Percentiles rank a stretch among this genome's conserved stretches.
Conservation (phyloP, 2,329 filamentous ascomycete genomes). For the Fusarium scirpi region DNA sequence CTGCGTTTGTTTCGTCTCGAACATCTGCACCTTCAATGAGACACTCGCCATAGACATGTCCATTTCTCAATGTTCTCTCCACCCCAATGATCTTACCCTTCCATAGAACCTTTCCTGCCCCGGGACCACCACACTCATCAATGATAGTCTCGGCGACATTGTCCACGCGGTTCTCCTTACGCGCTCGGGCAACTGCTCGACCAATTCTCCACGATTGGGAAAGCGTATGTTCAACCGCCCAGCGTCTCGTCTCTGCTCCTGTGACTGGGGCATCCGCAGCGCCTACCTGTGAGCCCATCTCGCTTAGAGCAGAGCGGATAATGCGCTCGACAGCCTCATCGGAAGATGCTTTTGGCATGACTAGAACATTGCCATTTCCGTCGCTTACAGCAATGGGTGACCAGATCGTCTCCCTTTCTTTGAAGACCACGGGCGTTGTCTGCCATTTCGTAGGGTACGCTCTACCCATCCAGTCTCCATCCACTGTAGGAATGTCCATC, state of each 20-base stretch:
- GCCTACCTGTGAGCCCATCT: slow-evolving; percentile 67
- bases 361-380: slow-evolving; percentile 63
- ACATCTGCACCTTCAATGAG: slow-evolving; percentile 64
- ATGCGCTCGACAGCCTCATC: slow-evolving; percentile 62
- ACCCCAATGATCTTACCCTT: slow-evolving; percentile 73
- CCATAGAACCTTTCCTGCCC: slow-evolving; percentile 68
- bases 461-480: slow-evolving; percentile 69
- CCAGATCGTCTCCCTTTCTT: slow-evolving; percentile 60
- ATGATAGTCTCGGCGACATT: slow-evolving; percentile 69
- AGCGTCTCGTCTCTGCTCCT: slow-evolving; percentile 62
- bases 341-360: slow-evolving; percentile 62
- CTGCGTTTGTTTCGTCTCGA: slow-evolving; percentile 45
- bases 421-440: slow-evolving; percentile 65
- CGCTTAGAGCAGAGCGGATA: slow-evolving; percentile 63
- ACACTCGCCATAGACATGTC: slow-evolving; percentile 70
- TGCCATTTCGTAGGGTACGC: slow-evolving; percentile 68
- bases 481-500: slow-evolving; percentile 64
- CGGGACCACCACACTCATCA: slow-evolving; percentile 66
- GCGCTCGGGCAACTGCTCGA: slow-evolving; percentile 66
- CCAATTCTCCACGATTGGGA: slow-evolving; percentile 71
- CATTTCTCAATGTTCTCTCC: slow-evolving; percentile 66
- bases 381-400: slow-evolving; percentile 62
- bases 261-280: slow-evolving; percentile 62
- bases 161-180: slow-evolving; percentile 62
- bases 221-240: slow-evolving; percentile 64